phyloP scores from a whole-genome alignment of 1,139 yeast species.

The Hanseniaspora gamundiae region DNA sequence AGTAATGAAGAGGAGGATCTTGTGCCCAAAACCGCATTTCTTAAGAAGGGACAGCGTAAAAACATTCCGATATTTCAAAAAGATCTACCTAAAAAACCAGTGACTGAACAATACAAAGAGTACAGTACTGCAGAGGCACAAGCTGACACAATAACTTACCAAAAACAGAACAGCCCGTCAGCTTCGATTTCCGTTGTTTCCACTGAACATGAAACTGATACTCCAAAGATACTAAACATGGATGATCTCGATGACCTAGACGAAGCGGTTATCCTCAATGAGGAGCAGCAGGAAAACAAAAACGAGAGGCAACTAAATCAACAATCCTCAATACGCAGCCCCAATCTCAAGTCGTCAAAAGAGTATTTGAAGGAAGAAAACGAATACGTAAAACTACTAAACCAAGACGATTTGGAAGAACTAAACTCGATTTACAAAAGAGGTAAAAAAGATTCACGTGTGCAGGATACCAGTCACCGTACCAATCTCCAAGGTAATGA shows the following conservation, averaged over 20 bases:
- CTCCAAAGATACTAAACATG: constrained; percentile 11
- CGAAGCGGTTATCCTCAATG: constrained; percentile 12
- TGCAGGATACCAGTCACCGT: too few relatives aligned
- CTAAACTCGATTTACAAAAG: constrained; percentile 1
- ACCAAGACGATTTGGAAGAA: constrained; percentile 8
- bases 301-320: constrained; percentile 1
- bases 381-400: constrained; percentile 16
- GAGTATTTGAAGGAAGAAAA: constrained; percentile 12
- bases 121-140: too few relatives aligned
- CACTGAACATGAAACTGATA: too few relatives aligned
- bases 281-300: not conserved
- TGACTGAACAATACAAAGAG: too few relatives aligned
- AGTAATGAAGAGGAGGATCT: not conserved
- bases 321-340: constrained; percentile 6
- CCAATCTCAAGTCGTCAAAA: constrained; percentile 7
- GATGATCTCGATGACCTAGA: constrained; percentile 15
- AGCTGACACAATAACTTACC: constrained; percentile 6
- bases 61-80: not conserved
- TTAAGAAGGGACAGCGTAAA: not conserved
- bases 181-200: too few relatives aligned
- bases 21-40: not conserved
- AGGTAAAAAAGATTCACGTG: too few relatives aligned
- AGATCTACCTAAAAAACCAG: not conserved
- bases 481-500: too few relatives aligned
- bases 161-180: too few relatives aligned